Evolutionary conservation across 495 filamentous ascomycete genomes (phyloP), one percentile per base, ranked within the genome.

Genomic region (Sabuloglossum arenarium): DNA sequence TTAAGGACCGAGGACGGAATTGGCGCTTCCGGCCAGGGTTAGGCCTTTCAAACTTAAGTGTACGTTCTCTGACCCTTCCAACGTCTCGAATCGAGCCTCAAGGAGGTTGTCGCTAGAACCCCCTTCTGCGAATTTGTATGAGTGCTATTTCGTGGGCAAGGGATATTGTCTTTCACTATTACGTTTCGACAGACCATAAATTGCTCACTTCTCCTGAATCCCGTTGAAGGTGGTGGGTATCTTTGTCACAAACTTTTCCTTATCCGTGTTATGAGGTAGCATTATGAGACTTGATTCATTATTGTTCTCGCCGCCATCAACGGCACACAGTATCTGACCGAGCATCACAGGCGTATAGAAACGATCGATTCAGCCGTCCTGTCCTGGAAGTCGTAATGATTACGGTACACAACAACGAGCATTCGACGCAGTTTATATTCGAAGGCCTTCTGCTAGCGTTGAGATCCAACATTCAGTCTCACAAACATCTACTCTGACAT

Each of bases 381-480:
- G 47, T 30, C 47, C 9, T 43, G 16, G 47, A 51, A 29, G 4
- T 51, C 47, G 47, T 51, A 27, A 51, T 51, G 47, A 51, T 8
- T 51, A 51, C 14, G 28, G 25, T 23, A 51, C 47, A 51, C 14
- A 29, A 49, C 45, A n/a, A 49, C 45, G 6, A 16, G 25, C 45
- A 24, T 24, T 10, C 45, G 45, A 51, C 47, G 24, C 47, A 51
- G 47, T 51, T 51, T 30, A 51, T 51, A 51, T 51, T 51, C 28
- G 24, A 51, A 30, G 47, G 5, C 28, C 47, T 51, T 51, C 27
- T 51, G 47, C 21, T 19, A 51, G 47, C 47, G 6, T 19, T 23
- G 16, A 51, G 24, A 51, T 51, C 23, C 28, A 51, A 29, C 47
- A 30, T 16, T 51, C 47, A 27, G 6, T 51, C 23, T 24, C 16